Conservation (phyloP, 257 asterid species). For the Petunia secreta region DNA sequence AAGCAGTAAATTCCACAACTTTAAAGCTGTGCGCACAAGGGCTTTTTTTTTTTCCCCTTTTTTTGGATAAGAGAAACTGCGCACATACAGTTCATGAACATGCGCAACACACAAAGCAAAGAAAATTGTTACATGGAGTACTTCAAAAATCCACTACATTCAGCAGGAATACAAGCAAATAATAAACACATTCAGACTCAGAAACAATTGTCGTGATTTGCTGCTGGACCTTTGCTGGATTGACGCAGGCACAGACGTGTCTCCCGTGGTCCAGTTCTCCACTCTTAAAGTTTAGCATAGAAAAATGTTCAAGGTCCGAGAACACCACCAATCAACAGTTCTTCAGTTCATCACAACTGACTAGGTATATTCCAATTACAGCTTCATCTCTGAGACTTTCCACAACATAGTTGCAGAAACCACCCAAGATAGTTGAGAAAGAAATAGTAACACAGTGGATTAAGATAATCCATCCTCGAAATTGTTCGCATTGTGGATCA, state of each 20-base stretch:
- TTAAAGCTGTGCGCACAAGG: background rate
- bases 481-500: background rate
- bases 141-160: slow-evolving; percentile 22
- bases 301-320: background rate
- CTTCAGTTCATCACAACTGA: slow-evolving; percentile 11
- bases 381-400: slow-evolving; percentile 6
- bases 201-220: background rate
- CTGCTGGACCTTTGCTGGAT: slow-evolving; percentile 19
- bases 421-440: slow-evolving; percentile 19
- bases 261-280: background rate
- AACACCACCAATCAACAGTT: background rate
- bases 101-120: background rate
- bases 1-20: background rate
- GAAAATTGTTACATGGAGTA: background rate
- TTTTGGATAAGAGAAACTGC: too few species aligned
- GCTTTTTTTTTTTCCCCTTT: too few species aligned
- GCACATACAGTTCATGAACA: background rate
- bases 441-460: background rate
- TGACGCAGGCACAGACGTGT: background rate
- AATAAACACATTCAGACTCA: background rate
- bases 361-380: slow-evolving; percentile 4
- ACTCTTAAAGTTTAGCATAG: background rate
- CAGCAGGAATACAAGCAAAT: slow-evolving; percentile 21
- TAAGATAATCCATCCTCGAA: slow-evolving; percentile 24
- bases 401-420: slow-evolving; percentile 19